Base-by-base conservation (phyloP, 2,329 filamentous ascomycete species). In the Neonectria neomacrospora region DNA sequence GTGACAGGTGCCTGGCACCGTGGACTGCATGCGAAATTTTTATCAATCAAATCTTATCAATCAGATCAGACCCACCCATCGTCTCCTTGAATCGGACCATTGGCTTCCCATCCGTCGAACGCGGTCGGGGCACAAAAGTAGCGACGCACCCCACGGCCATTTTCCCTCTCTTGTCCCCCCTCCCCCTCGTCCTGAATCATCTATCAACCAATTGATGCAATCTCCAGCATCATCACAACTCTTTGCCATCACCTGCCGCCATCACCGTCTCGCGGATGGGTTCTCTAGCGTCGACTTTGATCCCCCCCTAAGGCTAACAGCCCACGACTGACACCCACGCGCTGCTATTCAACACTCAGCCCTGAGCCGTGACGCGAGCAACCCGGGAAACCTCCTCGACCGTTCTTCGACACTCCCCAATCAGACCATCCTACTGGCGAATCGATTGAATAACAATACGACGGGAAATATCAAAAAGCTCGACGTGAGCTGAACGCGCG, bases 31-130 rank as follows among this genome's bases (percentile, higher is more conserved):
- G 66, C 67, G 63, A 71, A 71, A 68, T 66, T 77, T 77, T 80
- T 80, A 80, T 80, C 78, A 80, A 80, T 80, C 78, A 74, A 77
- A 82, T 82, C 80, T 82, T 81, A 82, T 82, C 80, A 82, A 82
- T 82, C 80, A 73, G 74, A 81, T 80, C 76, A 75, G 70, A 66
- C 70, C 74, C 76, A 76, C 73, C 65, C 67, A 59, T 69, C 58
- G 61, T 72, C 74, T 78, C 75, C 73, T 76, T 68, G 69, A 71
- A 76, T 77, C 75, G 73, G 74, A 76, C 74, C 72, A 76, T 75
- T 68, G 65, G 67, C 60, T 66, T 71, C 66, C 55, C 52, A 66
- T 59, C 64, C 50, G 58, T 68, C 66, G 69, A 65, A 67, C 69
- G 67, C 47, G 66, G 58, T 75, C 64, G 65, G 71, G 67, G 65